Percentiles rank a stretch among this genome's conserved stretches.
These are phyloP conservation scores for Papiliotrema nemorosa DNA, from an alignment of 1,284 basidiomycete species.

Conservation along the genomic window DNA sequence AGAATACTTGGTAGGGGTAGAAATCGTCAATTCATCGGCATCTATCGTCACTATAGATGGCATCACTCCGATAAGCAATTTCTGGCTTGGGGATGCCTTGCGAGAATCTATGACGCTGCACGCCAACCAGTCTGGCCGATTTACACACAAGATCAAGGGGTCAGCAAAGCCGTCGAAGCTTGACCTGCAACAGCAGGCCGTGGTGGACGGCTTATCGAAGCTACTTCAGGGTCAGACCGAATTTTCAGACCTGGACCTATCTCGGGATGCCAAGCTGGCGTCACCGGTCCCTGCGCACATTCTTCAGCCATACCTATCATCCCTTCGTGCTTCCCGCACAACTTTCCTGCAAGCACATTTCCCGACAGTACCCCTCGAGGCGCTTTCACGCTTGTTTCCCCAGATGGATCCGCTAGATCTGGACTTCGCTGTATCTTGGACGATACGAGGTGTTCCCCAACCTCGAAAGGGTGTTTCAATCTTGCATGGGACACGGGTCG, in stretches of 20 bases:
- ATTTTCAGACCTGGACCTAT: not conserved
- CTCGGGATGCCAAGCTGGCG: not conserved
- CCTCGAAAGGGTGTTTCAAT: conserved; percentile 63
- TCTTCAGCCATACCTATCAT: conserved; percentile 13
- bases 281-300: not conserved
- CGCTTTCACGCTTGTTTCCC: conserved; percentile 66
- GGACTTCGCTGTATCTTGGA: conserved; percentile 72
- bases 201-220: conserved; percentile 26
- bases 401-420: conserved; percentile 68
- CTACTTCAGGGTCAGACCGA: conserved; percentile 24
- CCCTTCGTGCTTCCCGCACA: conserved; percentile 33
- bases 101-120: conserved; percentile 6
- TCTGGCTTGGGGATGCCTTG: conserved; percentile 12
- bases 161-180: conserved; percentile 13
- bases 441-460: conserved; percentile 32
- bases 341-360: conserved; percentile 51
- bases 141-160: not conserved
- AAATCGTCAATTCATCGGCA: conserved; percentile 4
- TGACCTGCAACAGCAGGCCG: conserved; percentile 18
- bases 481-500: conserved; percentile 60
- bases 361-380: conserved; percentile 60
- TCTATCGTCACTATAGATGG: conserved; percentile 6
- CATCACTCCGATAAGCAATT: conserved; percentile 14
- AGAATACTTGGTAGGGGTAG: conserved; percentile 1
- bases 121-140: conserved; percentile 30